phyloP scores from a whole-genome alignment of 23 red algal genomes.

The Gracilariopsis chorda region DNA sequence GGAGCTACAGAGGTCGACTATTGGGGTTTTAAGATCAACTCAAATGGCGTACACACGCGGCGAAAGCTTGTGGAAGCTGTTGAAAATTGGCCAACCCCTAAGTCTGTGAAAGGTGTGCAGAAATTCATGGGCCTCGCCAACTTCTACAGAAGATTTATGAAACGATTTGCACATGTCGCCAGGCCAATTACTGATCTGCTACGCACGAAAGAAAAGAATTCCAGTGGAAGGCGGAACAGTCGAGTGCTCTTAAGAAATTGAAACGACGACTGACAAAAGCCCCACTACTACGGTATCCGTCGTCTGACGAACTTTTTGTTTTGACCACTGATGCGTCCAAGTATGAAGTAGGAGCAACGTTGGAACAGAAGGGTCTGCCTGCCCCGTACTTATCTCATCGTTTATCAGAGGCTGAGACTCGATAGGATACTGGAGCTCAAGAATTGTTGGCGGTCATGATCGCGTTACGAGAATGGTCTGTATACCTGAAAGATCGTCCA shows the following conservation, averaged over 20 bases:
- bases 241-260: neutral
- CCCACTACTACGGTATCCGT: neutral
- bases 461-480: neutral
- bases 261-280: neutral
- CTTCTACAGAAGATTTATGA: neutral
- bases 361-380: conserved; percentile 1
- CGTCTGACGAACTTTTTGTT: neutral
- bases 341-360: neutral
- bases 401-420: neutral
- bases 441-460: neutral
- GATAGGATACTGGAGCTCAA: conserved; percentile 14
- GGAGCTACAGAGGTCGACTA: neutral
- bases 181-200: neutral
- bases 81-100: neutral
- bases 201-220: neutral
- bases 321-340: neutral
- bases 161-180: neutral
- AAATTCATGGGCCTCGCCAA: neutral
- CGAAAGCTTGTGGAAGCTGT: neutral
- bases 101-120: neutral
- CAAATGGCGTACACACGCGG: neutral
- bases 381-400: neutral
- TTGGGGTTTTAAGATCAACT: neutral
- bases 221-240: neutral
- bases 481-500: neutral